A percentile compares a stretch with the other conserved stretches of the same genome.
phyloP scores from a whole-genome alignment of 441 rosid genomes.

The Mallotus japonicus region DNA sequence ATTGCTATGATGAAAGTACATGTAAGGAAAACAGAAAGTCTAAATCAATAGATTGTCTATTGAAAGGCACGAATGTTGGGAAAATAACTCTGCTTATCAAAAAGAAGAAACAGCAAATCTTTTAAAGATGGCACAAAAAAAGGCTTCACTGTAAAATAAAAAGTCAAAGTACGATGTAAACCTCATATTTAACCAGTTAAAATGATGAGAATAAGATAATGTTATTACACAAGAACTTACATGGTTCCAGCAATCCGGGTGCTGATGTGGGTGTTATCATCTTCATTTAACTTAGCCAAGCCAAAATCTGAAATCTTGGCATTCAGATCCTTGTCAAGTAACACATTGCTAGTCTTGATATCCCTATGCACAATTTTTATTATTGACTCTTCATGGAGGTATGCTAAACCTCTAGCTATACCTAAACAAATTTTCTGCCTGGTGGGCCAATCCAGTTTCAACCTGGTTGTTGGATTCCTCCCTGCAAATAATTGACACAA shows the following conservation, averaged over 20 bases:
- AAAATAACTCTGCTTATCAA: too few species aligned
- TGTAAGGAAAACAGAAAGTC: too few species aligned
- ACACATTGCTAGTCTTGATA: slow-evolving; percentile 80
- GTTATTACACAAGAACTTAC: slow-evolving; percentile 40
- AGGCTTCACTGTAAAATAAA: background rate
- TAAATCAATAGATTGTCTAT: too few species aligned
- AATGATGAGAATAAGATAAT: background rate
- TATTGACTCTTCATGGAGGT: slow-evolving; percentile 82
- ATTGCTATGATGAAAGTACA: too few species aligned
- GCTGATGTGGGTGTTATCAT: slow-evolving; percentile 70
- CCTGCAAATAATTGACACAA: slow-evolving; percentile 36
- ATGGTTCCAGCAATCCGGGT: slow-evolving; percentile 83
- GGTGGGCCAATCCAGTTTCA: slow-evolving; percentile 67
- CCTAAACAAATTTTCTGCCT: slow-evolving; percentile 71
- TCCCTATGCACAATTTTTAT: slow-evolving; percentile 88
- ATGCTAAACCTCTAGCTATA: slow-evolving; percentile 75
- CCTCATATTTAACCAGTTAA: background rate
- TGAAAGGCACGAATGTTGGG: too few species aligned
- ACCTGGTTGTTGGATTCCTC: slow-evolving; percentile 37
- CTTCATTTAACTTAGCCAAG: slow-evolving; percentile 73
- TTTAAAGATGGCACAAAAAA: too few species aligned
- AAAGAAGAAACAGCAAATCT: too few species aligned
- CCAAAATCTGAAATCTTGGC: slow-evolving; percentile 90
- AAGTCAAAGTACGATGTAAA: background rate
- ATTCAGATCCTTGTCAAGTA: slow-evolving; percentile 67